phyloP scores from a whole-genome alignment of 1,284 basidiomycete genomes.

The Trametes sp. region DNA sequence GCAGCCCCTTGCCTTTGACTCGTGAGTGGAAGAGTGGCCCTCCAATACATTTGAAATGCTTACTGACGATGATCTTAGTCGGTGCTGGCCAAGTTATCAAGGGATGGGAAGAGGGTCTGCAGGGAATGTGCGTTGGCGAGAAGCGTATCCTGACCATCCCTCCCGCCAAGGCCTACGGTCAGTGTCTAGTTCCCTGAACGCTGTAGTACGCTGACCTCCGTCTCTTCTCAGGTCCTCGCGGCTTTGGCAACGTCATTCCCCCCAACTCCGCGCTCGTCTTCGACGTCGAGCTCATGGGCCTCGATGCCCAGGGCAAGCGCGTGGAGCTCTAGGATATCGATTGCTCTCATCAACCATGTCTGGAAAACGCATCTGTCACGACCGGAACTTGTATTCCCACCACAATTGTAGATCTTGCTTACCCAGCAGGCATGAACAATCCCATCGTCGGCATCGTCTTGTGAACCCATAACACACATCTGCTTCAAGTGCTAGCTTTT shows the following conservation, averaged over 20 bases:
- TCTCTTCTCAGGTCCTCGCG: slow-evolving; percentile 65
- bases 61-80: slow-evolving; percentile 54
- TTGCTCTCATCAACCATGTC: neutral
- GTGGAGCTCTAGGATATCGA: slow-evolving; percentile 46
- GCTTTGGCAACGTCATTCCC: slow-evolving; percentile 83
- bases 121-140: slow-evolving; percentile 90
- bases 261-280: slow-evolving; percentile 87
- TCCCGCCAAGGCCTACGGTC: slow-evolving; percentile 81
- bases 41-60: neutral
- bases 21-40: slow-evolving; percentile 51
- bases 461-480: too few relatives aligned
- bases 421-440: neutral
- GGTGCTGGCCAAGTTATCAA: slow-evolving; percentile 83
- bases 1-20: slow-evolving; percentile 69
- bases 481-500: too few relatives aligned
- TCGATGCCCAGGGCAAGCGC: slow-evolving; percentile 48
- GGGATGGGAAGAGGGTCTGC: slow-evolving; percentile 83
- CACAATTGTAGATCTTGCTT: neutral
- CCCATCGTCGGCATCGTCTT: neutral
- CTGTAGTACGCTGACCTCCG: neutral
- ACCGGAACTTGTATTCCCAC: neutral
- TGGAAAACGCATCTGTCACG: neutral
- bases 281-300: slow-evolving; percentile 80
- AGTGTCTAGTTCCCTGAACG: slow-evolving; percentile 39
- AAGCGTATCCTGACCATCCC: slow-evolving; percentile 94